Base-by-base conservation (phyloP, 2,329 filamentous ascomycete species). In the Huntiella bhutanensis region DNA sequence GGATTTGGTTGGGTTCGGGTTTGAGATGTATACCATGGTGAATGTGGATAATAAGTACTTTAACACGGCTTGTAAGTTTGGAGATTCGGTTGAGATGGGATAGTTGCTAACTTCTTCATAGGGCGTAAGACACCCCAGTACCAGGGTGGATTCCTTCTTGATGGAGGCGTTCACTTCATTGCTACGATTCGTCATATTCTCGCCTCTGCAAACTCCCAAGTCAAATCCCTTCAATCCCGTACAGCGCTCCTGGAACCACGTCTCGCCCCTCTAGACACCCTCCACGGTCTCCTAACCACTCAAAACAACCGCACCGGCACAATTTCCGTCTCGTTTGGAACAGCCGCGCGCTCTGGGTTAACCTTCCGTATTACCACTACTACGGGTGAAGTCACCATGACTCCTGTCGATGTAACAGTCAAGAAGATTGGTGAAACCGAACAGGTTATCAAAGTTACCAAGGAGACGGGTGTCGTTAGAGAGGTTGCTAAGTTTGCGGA, bases 91-190 rank as follows among this genome's bases (percentile, higher is more conserved):
- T n/a, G 12, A 22, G 2, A 10, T 40, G 37, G 16, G 15, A 39
- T 16, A 7, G 15, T 40, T 40, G 5, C 13, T 43, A 16, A 15
- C 33, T 40, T 2, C 4, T 38, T n/a, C 4, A 2, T 34, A 51
- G 49, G 81, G 82, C 74, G 82, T 46, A 79, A 78, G 58, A 69
- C 63, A 47, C 81, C 82, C 1, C 66, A 71, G 45, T 73, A 83
- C 56, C 80, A 85, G 59, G 82, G 82, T 46, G 82, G 82, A 0
- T 86, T 85, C 57, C 58, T 86, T 46, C 70, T 87, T 2, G 82
- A 87, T 55, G 80, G 74, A 11, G 82, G 82, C 38, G 79, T 87
- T 19, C 82, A 87, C 59, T 77, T 73, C 50, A 64, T 77, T 5
- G 81, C 81, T 5, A 75, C 62, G 0, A 66, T 78, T 43, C 65